Conservation (phyloP, 768 basidiomycete species). For the Artomyces pyxidatus region DNA sequence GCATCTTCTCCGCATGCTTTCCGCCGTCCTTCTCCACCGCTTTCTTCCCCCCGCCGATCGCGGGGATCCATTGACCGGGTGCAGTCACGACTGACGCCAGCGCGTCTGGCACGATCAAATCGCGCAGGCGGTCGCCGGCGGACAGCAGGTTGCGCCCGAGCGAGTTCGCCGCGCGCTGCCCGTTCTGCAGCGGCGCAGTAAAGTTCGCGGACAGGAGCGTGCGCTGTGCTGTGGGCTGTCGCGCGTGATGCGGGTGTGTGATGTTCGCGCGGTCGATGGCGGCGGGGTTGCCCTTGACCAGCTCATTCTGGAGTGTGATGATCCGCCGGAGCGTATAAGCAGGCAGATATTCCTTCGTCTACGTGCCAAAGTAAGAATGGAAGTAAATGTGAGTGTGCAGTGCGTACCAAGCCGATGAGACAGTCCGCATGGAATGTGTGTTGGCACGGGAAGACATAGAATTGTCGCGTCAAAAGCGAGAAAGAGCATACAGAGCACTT, state of each 20-base stretch:
- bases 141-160: slow-evolving; percentile 77
- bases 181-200: slow-evolving; percentile 46
- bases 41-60: slow-evolving; percentile 42
- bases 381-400: not conserved
- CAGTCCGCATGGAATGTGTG: slow-evolving; percentile 98
- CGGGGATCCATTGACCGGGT: slow-evolving; percentile 65
- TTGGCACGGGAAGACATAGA: slow-evolving; percentile 98
- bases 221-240: slow-evolving; percentile 47
- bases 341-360: slow-evolving; percentile 92
- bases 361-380: slow-evolving; percentile 5
- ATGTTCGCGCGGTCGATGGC: slow-evolving; percentile 24
- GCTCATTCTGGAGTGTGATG: slow-evolving; percentile 74
- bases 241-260: slow-evolving; percentile 17
- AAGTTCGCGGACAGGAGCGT: slow-evolving; percentile 74
- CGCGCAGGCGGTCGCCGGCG: slow-evolving; percentile 83
- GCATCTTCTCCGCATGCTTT: slow-evolving; percentile 62
- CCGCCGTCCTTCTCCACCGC: slow-evolving; percentile 43
- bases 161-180: slow-evolving; percentile 55
- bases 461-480: slow-evolving; percentile 78
- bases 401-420: slow-evolving; percentile 81
- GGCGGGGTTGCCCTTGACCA: slow-evolving; percentile 48
- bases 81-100: slow-evolving; percentile 77
- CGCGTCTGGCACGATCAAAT: slow-evolving; percentile 91
- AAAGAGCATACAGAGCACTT: slow-evolving; percentile 76
- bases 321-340: slow-evolving; percentile 78